Percentiles rank a stretch among this genome's conserved stretches.
Evolutionary conservation across 495 filamentous ascomycete genomes (phyloP).

Genomic region (Hypoxylon rickii): DNA sequence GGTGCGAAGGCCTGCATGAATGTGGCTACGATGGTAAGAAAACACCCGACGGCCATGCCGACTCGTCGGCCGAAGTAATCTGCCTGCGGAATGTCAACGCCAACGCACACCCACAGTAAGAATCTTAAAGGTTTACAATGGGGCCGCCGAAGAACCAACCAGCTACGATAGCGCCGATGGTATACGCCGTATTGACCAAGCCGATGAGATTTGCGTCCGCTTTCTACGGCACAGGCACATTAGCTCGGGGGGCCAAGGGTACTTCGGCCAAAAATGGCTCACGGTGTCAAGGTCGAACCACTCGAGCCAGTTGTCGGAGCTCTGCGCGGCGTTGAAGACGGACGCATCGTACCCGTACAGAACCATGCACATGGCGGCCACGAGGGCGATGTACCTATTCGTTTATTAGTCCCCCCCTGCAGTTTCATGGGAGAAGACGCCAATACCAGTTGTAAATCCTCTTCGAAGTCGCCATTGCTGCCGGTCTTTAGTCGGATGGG

Average conservation of each 20-base stretch:
- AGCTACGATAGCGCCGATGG: constrained; percentile 64
- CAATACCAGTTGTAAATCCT: constrained; percentile 46
- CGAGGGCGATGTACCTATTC: constrained; percentile 67
- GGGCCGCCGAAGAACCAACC: constrained; percentile 65
- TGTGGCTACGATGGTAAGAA: constrained; percentile 62
- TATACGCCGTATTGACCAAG: constrained; percentile 65
- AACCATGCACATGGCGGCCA: constrained; percentile 69
- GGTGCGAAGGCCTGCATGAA: constrained; percentile 67
- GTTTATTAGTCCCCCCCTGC: no score
- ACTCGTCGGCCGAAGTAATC: constrained; percentile 62
- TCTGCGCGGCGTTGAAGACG: constrained; percentile 67
- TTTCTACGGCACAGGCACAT: constrained; percentile 5
- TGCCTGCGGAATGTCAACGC: constrained; percentile 38
- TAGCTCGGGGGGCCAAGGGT: not conserved
- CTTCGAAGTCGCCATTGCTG: constrained; percentile 38
- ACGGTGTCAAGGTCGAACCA: constrained; percentile 60
- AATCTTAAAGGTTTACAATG: constrained; percentile 29
- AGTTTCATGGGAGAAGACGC: no score
- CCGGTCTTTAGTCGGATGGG: not conserved
- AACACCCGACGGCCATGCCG: constrained; percentile 62
- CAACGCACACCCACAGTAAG: not conserved
- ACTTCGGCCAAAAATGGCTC: no score
- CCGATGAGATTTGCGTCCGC: constrained; percentile 54
- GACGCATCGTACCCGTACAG: constrained; percentile 70
- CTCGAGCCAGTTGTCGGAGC: constrained; percentile 60